These are phyloP conservation scores for Fusarium sp. DNA, from an alignment of 2,329 filamentous ascomycete genomes.

Conservation along the genomic window DNA sequence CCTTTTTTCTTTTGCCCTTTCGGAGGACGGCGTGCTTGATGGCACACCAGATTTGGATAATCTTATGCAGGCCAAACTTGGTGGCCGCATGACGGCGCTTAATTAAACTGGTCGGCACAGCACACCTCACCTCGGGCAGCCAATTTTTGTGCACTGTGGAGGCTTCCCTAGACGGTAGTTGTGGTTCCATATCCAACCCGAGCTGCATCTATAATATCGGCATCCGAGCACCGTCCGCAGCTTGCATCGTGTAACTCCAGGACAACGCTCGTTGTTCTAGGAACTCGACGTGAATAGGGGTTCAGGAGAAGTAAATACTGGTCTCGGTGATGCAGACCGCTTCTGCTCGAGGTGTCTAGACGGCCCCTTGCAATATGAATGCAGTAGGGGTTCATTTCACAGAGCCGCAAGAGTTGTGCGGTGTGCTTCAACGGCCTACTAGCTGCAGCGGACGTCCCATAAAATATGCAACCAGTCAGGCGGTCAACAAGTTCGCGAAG, in stretches of 20 bases:
- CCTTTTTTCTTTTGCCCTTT: constrained; percentile 24
- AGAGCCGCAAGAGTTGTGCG: constrained; percentile 42
- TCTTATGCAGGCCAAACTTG: constrained; percentile 22
- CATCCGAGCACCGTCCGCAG: constrained; percentile 9
- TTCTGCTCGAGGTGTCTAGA: constrained; percentile 29
- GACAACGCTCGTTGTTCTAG: constrained; percentile 11
- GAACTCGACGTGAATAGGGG: constrained; percentile 28
- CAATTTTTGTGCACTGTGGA: constrained; percentile 12
- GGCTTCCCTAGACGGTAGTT: neutral
- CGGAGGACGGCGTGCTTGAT: constrained; percentile 34
- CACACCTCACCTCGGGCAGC: neutral
- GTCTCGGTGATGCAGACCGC: constrained; percentile 22
- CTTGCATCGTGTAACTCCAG: constrained; percentile 23
- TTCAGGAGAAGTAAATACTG: constrained; percentile 18
- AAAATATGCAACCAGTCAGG: constrained; percentile 47
- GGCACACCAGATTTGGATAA: constrained; percentile 18
- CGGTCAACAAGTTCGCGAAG: constrained; percentile 41
- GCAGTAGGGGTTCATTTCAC: constrained; percentile 42
- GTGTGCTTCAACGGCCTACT: constrained; percentile 42
- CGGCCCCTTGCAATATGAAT: constrained; percentile 37
- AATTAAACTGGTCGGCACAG: constrained; percentile 3
- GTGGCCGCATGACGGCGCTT: constrained; percentile 23
- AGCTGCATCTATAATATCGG: constrained; percentile 1
- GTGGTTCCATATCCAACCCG: constrained; percentile 10
- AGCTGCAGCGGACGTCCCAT: constrained; percentile 45